Conservation (phyloP, 2,329 filamentous ascomycete species). For the Sarocladium strictum region DNA sequence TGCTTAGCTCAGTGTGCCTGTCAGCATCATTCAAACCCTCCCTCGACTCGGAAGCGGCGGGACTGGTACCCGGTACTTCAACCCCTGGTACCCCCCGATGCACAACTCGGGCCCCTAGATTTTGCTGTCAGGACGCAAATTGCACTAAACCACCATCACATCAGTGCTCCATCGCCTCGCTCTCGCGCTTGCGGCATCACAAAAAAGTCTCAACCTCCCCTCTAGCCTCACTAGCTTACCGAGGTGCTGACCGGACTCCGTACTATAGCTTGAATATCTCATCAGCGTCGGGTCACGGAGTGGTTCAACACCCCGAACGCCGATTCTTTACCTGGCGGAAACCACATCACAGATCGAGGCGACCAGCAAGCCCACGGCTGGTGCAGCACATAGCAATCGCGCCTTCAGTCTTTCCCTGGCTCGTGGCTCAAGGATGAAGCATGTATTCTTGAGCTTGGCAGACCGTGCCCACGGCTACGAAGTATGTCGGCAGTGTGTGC, state of each 20-base stretch:
- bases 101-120: not conserved
- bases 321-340: not conserved
- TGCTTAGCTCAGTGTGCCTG: not conserved
- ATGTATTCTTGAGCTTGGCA: too few relatives aligned
- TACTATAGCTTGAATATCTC: not conserved
- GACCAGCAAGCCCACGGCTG: not conserved
- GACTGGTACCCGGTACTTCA: slow-evolving; percentile 1
- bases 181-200: not conserved
- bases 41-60: slow-evolving; percentile 5
- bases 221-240: not conserved
- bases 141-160: not conserved
- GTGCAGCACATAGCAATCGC: too few relatives aligned
- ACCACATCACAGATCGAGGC: not conserved
- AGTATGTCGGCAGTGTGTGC: too few relatives aligned
- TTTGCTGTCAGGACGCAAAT: slow-evolving; percentile 2
- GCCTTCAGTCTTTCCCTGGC: too few relatives aligned
- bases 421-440: too few relatives aligned
- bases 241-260: not conserved
- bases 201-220: slow-evolving; percentile 1
- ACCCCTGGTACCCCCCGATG: not conserved
- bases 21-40: not conserved
- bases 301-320: not conserved
- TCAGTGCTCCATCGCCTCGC: not conserved
- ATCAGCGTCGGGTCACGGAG: not conserved
- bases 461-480: too few relatives aligned